Evolutionary conservation across 331 rosid species (phyloP).

Genomic region (Saraca asoca): DNA sequence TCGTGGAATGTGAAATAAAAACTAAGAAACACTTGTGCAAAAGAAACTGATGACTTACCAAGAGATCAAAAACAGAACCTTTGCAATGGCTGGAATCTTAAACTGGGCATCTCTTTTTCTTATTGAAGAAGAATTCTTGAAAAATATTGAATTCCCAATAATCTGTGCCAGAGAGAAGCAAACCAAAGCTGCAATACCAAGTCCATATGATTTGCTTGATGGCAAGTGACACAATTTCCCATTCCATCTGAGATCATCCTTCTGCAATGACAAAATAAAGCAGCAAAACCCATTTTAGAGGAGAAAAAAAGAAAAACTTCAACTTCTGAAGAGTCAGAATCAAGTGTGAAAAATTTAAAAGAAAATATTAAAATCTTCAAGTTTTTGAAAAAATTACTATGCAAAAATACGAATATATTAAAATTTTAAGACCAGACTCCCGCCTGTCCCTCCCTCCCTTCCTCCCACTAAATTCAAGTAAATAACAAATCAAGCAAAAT

Average conservation of each 20-base stretch:
- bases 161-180: slow-evolving; percentile 60
- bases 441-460: no score
- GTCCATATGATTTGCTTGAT: slow-evolving; percentile 63
- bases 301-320: neutral
- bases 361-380: no score
- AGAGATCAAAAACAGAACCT: slow-evolving; percentile 58
- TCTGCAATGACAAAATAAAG: slow-evolving; percentile 42
- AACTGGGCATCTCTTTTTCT: slow-evolving; percentile 42
- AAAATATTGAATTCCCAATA: slow-evolving; percentile 51
- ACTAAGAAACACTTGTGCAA: slow-evolving; percentile 22
- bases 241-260: slow-evolving; percentile 60
- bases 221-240: slow-evolving; percentile 73
- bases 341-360: neutral
- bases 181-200: slow-evolving; percentile 68
- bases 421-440: no score
- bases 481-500: neutral
- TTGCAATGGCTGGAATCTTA: slow-evolving; percentile 46
- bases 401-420: no score
- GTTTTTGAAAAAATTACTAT: no score
- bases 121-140: slow-evolving; percentile 45
- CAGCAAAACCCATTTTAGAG: neutral
- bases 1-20: slow-evolving; percentile 23
- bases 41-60: slow-evolving; percentile 66
- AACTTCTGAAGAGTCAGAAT: neutral
- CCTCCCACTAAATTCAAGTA: no score